A percentile compares a stretch with the other conserved stretches of the same genome.
phyloP scores from a whole-genome alignment of 306 rosid species.

The Cucurbita maxima region DNA sequence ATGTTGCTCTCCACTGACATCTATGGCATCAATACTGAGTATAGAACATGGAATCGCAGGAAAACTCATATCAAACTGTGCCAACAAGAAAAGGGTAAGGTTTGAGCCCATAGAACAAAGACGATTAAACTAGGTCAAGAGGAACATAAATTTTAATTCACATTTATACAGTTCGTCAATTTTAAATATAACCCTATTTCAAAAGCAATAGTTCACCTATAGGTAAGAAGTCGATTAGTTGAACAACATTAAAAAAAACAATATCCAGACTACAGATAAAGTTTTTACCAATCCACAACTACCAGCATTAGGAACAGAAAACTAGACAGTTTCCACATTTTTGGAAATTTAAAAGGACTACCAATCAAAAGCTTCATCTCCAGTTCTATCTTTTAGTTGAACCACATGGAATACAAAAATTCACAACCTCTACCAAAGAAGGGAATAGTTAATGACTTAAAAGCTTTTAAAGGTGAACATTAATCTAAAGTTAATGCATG shows the following conservation, averaged over 20 bases:
- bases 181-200: not conserved
- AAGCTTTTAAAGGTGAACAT: not conserved
- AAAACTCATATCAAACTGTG: conserved; percentile 94
- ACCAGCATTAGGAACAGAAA: not conserved
- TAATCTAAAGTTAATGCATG: not conserved
- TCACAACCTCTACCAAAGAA: not conserved
- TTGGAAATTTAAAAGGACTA: not conserved
- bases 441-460: not conserved
- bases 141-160: not conserved
- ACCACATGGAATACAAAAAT: not conserved
- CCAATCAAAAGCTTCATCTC: not conserved
- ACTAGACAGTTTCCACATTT: not conserved
- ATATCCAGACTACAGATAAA: not conserved
- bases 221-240: not conserved
- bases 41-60: conserved; percentile 73
- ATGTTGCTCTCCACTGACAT: conserved; percentile 86
- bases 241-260: not conserved
- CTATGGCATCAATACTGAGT: conserved; percentile 82
- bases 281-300: not conserved
- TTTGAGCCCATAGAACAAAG: not conserved
- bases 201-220: not conserved
- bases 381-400: not conserved
- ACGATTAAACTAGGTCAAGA: not conserved
- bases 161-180: not conserved
- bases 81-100: conserved; percentile 10